Base-by-base conservation (phyloP, 2,329 filamentous ascomycete species). In the Neofusicoccum ribis region DNA sequence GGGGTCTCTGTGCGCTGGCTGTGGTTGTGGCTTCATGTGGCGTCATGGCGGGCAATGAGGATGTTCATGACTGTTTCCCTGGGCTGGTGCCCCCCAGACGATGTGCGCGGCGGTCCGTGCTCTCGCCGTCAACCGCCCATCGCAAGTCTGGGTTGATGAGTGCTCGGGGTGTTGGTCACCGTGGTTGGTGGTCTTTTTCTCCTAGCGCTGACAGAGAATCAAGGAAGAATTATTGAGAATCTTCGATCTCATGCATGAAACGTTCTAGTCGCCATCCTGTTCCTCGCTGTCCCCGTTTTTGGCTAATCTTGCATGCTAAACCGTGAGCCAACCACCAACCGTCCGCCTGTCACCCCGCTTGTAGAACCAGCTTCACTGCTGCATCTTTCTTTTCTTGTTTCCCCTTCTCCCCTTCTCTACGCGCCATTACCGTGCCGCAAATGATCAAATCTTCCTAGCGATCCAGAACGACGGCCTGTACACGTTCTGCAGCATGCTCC, bases 381-480 rank as follows among this genome's bases (percentile, higher is more conserved):
- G 23, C 27, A 3, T 36, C 14, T 52, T 36, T 44, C 15, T 44
- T 46, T 47, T 27, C 23, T 9, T 58, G 15, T 23, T 23, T 23
- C 23, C 3, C 23, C 27, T 9, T 23, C 5, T 11, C 4, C 23
- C 23, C 27, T 9, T 23, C 5, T 3, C 4, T 39, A 8, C 6
- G 14, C 27, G 41, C 12, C 9, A 11, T 36, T 14, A 5, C 27
- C 34, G 8, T 36, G 27, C 27, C 27, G 27, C 27, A 31, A 7
- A 31, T 15, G n/a, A 23, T 27, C 17, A 63, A 17, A 56, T 27
- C 80, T 96, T 99, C 67, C 89, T 86, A 39, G 91, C 94, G 34
- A 96, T 83, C 95, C 95, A 99, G 68, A 91, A 88, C 63, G 88
- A 91, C 15, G 91, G 91, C 67, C 83, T 83, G 76, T 98, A 99